Conservation (phyloP, 495 filamentous ascomycete genomes). For the Tetracladium setigerum region DNA sequence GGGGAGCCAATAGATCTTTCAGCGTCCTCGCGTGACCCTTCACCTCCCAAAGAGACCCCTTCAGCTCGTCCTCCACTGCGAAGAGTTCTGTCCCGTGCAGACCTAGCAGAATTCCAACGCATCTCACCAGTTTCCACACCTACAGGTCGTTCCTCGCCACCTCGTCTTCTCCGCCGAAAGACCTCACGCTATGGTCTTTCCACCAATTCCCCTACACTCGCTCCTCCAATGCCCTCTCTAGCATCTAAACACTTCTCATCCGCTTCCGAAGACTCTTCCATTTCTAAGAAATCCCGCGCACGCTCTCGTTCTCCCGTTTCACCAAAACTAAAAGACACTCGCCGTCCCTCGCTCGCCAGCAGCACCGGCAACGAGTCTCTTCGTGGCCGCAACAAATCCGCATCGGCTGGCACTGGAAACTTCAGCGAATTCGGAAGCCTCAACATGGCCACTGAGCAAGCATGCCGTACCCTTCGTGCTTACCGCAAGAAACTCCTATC, state of each 20-base stretch:
- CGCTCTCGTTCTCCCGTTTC: conserved; percentile 33
- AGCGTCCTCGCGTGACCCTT: conserved; percentile 27
- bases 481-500: conserved; percentile 77
- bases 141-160: conserved; percentile 53
- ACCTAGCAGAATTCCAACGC: conserved; percentile 69
- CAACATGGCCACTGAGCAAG: conserved; percentile 68
- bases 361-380: conserved; percentile 29
- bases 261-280: conserved; percentile 13
- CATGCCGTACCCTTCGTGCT: conserved; percentile 67
- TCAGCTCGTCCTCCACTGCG: conserved; percentile 58
- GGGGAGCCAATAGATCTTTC: conserved; percentile 13
- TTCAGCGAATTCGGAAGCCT: conserved; percentile 53
- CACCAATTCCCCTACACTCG: conserved; percentile 16
- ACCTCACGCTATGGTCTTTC: conserved; percentile 22
- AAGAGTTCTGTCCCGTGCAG: conserved; percentile 65
- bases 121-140: conserved; percentile 44
- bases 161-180: conserved; percentile 47
- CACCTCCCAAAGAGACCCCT: conserved; percentile 33
- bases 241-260: conserved; percentile 15
- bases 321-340: conserved; percentile 31
- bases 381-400: conserved; percentile 44
- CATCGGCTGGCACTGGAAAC: conserved; percentile 22
- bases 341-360: conserved; percentile 44
- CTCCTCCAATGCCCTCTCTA: conserved; percentile 14
- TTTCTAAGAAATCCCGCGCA: conserved; percentile 19